phyloP scores from a whole-genome alignment of 2,329 filamentous ascomycete genomes.

The Xylariaceae sp. region DNA sequence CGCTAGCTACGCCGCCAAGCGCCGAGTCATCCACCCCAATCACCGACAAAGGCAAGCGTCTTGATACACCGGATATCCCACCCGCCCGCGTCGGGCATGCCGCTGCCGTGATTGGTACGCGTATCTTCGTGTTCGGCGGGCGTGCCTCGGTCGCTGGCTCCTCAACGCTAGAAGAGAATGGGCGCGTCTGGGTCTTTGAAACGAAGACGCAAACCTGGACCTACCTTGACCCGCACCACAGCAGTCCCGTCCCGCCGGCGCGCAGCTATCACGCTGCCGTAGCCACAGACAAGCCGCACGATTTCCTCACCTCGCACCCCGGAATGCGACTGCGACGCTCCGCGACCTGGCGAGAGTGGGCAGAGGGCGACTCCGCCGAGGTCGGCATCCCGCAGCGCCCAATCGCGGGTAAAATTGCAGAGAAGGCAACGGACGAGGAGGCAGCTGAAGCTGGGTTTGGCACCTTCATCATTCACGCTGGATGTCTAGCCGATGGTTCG shows the following conservation, averaged over 20 bases:
- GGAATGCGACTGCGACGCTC: constrained; percentile 31
- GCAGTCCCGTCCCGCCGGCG: constrained; percentile 50
- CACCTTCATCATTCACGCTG: constrained; percentile 71
- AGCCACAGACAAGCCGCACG: constrained; percentile 51
- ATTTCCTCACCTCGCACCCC: constrained; percentile 41
- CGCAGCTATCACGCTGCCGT: constrained; percentile 66
- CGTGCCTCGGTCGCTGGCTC: constrained; percentile 58
- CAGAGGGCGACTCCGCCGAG: constrained; percentile 47
- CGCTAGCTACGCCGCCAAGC: constrained; percentile 12
- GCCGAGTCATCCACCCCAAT: constrained; percentile 9
- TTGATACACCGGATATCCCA: constrained; percentile 45
- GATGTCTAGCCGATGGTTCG: constrained; percentile 58
- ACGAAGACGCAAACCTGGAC: constrained; percentile 60
- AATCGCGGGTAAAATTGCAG: constrained; percentile 52
- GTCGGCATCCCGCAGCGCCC: constrained; percentile 55
- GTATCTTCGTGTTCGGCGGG: constrained; percentile 77
- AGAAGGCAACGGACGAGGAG: constrained; percentile 54
- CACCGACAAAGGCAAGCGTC: constrained; percentile 29
- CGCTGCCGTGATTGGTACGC: constrained; percentile 59
- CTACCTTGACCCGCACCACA: constrained; percentile 51
- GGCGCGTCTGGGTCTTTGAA: constrained; percentile 71
- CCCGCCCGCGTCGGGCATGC: constrained; percentile 67
- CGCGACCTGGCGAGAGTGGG: constrained; percentile 51
- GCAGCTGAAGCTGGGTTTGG: constrained; percentile 57
- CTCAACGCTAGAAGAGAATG: constrained; percentile 64